phyloP scores from a whole-genome alignment of 345 rosid genomes.

The Cardiospermum halicacabum region DNA sequence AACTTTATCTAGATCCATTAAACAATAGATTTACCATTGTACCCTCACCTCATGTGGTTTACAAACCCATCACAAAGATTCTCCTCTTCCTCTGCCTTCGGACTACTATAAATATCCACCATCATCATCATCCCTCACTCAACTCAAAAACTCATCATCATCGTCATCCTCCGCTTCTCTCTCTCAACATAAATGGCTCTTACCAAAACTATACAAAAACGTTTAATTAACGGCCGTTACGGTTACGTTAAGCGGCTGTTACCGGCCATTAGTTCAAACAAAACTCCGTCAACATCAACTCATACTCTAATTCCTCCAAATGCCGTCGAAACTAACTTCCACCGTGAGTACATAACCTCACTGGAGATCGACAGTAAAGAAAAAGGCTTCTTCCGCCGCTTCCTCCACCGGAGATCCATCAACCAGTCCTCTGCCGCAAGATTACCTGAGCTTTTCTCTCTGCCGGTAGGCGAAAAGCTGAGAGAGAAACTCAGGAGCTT shows the following conservation, averaged over 20 bases:
- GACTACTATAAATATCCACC: slow-evolving; percentile 33
- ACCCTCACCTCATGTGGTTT: too few species aligned
- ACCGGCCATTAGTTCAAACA: slow-evolving; percentile 20
- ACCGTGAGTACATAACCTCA: slow-evolving; percentile 37
- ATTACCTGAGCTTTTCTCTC: slow-evolving; percentile 34
- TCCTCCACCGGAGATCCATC: slow-evolving; percentile 36
- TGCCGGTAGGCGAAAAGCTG: slow-evolving; percentile 49
- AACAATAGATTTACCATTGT: too few species aligned
- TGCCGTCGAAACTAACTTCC: slow-evolving; percentile 18
- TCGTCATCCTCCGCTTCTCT: background rate
- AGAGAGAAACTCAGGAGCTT: slow-evolving; percentile 37
- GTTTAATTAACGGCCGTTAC: slow-evolving; percentile 18
- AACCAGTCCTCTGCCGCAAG: slow-evolving; percentile 13
- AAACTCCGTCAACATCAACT: slow-evolving; percentile 11
- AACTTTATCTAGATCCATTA: too few species aligned
- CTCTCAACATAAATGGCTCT: slow-evolving; percentile 41
- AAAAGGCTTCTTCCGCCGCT: slow-evolving; percentile 35
- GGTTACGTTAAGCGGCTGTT: slow-evolving; percentile 15
- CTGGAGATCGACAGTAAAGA: slow-evolving; percentile 29
- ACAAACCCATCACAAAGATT: too few species aligned
- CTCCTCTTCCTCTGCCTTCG: slow-evolving; percentile 2
- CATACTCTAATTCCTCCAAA: slow-evolving; percentile 13
- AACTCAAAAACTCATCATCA: background rate
- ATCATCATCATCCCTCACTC: background rate
- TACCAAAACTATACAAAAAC: slow-evolving; percentile 35